Percentiles rank a stretch among this genome's conserved stretches.
phyloP scores from a whole-genome alignment of 352 stramenopile species.

The Phytopythium ostracodes region DNA sequence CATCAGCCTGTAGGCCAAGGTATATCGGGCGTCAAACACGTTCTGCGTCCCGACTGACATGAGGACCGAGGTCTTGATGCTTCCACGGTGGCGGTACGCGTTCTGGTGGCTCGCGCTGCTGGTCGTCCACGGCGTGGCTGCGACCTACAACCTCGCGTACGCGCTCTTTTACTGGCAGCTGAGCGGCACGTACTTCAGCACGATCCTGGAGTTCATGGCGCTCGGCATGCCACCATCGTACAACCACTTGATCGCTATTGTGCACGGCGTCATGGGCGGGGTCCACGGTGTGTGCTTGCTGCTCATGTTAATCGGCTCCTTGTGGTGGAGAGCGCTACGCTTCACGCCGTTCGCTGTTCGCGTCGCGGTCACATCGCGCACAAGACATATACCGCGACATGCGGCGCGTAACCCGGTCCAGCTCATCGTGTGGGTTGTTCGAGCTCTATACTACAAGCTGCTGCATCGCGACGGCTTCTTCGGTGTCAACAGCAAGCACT shows the following conservation, averaged over 20 bases:
- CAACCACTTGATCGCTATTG: conserved; percentile 14
- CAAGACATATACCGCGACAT: too few relatives aligned
- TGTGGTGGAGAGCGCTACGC: conserved; percentile 7
- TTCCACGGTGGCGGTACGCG: conserved; percentile 10
- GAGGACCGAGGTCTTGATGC: neutral
- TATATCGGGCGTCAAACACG: too few relatives aligned
- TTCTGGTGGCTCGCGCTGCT: conserved; percentile 20
- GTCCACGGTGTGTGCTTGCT: conserved; percentile 21
- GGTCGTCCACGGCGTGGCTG: conserved; percentile 9
- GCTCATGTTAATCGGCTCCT: conserved; percentile 9
- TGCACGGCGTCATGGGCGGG: conserved; percentile 17
- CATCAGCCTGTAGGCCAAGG: too few relatives aligned
- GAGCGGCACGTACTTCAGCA: conserved; percentile 11
- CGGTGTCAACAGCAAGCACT: conserved; percentile 19
- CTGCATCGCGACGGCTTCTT: conserved; percentile 23
- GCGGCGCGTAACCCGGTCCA: neutral
- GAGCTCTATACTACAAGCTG: conserved; percentile 5
- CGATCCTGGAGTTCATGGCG: conserved; percentile 23
- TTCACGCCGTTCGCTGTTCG: conserved; percentile 7
- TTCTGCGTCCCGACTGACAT: too few relatives aligned
- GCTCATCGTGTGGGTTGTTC: neutral
- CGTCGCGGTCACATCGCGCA: neutral
- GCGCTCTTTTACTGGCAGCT: conserved; percentile 23
- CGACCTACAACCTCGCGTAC: conserved; percentile 18
- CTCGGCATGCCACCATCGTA: conserved; percentile 18